phyloP scores from a whole-genome alignment of 75 land plant genomes.

The Cunninghamia lanceolata region DNA sequence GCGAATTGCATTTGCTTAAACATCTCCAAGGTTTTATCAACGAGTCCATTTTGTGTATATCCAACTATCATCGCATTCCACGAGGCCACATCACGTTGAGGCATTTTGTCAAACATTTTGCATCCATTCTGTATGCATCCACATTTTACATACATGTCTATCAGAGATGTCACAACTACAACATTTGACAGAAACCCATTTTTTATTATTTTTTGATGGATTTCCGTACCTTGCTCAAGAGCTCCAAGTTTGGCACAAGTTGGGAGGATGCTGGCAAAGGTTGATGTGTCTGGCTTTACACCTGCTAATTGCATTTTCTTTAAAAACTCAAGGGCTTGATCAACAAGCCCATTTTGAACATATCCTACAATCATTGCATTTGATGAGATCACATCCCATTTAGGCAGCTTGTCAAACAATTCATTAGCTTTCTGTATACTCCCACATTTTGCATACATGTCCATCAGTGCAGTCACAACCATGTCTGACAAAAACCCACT shows the following conservation, averaged over 20 bases:
- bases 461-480: conserved; percentile 15
- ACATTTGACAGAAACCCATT: neutral
- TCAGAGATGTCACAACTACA: conserved; percentile 11
- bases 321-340: conserved; percentile 16
- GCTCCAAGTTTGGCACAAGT: conserved; percentile 15
- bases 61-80: conserved; percentile 22
- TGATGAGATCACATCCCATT: conserved; percentile 17
- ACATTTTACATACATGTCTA: conserved; percentile 28
- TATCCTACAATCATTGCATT: conserved; percentile 21
- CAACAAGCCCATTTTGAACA: conserved; percentile 18
- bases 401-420: conserved; percentile 13
- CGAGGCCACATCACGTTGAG: conserved; percentile 10
- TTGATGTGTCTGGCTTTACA: neutral
- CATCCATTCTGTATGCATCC: conserved; percentile 10
- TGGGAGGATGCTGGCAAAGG: conserved; percentile 14
- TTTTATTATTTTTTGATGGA: conserved; percentile 15
- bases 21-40: conserved; percentile 8
- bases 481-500: neutral
- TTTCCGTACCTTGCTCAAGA: conserved; percentile 5
- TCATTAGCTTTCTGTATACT: conserved; percentile 10
- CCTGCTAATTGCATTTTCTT: conserved; percentile 15
- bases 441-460: conserved; percentile 31
- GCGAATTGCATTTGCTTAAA: conserved; percentile 21
- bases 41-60: conserved; percentile 15
- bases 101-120: conserved; percentile 13